Base-by-base conservation (phyloP, 1,139 yeast species). In the Debaryomycetaceae sp. region DNA sequence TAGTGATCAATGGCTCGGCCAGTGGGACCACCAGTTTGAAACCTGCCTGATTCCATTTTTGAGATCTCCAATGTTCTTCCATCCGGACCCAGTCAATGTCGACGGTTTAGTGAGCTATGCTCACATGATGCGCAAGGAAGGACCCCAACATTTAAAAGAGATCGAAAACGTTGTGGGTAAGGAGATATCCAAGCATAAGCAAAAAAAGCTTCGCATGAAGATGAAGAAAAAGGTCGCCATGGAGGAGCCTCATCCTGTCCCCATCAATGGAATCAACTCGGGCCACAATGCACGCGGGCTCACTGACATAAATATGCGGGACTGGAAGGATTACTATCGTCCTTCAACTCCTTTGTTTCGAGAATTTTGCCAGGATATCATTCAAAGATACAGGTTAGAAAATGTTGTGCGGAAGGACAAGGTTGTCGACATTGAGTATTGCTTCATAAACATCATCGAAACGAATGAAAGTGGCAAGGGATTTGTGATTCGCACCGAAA, bases 41-140 rank as follows among this genome's bases (percentile, higher is more conserved):
- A 46, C 62, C 3, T 66, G 72, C 40, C 58, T 58, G 34, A 68
- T 68, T 23, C 73, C 72, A 3, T 54, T 46, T 36, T 49, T 69
- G n/a, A 41, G 75, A 16, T 64, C 71, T 2, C 75, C 75, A 3
- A 68, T 69, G 74, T 67, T 68, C 36, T 69, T 69, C 44, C 75
- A 68, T 37, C 63, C 67, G 0, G 75, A 69, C 37, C 74, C 75
- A 0, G 59, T 51, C 3, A 66, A 64, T 43, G 48, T 68, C 16
- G 75, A 68, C 42, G 71, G 65, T 0, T 41, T 69, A 48, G 58
- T 62, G 12, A 58, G 63, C n/a, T 68, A 45, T 51, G 67, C 75
- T 1, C 54, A 60, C 36, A 34, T 41, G 12, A 40, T 48, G 21
- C 51, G 49, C 11, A 42, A 71, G 16, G 61, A 65, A 32, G 39